These are phyloP conservation scores for Fusarium proliferatum DNA, from an alignment of 2,329 filamentous ascomycete genomes.

Conservation along the genomic window DNA sequence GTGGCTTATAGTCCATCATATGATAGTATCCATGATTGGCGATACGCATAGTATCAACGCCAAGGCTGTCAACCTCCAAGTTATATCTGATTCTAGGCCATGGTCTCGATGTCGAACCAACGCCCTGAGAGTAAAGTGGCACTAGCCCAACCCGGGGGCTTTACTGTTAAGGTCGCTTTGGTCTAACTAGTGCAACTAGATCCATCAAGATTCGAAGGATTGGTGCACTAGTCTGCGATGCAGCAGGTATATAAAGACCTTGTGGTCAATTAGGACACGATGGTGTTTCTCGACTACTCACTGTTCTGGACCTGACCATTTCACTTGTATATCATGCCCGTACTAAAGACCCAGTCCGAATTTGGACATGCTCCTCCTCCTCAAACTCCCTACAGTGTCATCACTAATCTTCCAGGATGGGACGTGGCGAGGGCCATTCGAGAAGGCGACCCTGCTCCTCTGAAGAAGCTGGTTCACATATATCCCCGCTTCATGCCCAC, in stretches of 20 bases:
- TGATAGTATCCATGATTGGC: not conserved
- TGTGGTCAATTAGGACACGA: not conserved
- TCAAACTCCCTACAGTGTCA: constrained; percentile 59
- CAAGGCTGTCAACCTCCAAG: not conserved
- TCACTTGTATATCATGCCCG: constrained; percentile 46
- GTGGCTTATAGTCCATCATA: not conserved
- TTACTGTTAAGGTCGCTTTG: not conserved
- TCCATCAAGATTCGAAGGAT: not conserved
- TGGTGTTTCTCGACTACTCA: not conserved
- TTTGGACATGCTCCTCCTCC: constrained; percentile 61
- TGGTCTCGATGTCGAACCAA: not conserved
- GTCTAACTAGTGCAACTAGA: not conserved
- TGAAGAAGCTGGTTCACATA: constrained; percentile 54
- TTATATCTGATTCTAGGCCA: constrained; percentile 8
- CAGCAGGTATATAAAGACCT: not conserved
- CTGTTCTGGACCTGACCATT: not conserved
- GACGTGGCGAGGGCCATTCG: constrained; percentile 52
- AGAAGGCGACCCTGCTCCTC: constrained; percentile 52
- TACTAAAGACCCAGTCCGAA: constrained; percentile 52
- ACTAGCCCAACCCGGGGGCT: not conserved
- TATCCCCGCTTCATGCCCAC: constrained; percentile 61
- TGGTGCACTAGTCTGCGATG: not conserved
- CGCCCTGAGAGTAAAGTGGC: not conserved
- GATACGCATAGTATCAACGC: not conserved
- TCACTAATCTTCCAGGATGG: constrained; percentile 59